A percentile compares a stretch with the other conserved stretches of the same genome.
phyloP scores from a whole-genome alignment of 805 yeast genomes.

The Blastobotrys mokoenaii region DNA sequence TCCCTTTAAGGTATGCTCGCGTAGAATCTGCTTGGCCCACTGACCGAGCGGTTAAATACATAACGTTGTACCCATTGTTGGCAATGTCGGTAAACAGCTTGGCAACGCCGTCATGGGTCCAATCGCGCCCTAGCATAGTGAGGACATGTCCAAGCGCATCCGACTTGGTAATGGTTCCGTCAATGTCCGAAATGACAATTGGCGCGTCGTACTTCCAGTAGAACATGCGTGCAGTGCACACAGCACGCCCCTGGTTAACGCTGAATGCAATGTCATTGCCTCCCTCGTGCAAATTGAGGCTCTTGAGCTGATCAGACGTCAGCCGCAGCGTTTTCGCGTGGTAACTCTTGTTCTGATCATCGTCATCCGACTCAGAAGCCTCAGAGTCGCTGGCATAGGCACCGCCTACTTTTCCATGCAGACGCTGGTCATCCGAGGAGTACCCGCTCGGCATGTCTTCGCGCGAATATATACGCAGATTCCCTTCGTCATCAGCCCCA shows the following conservation, averaged over 20 bases:
- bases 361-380: conserved; percentile 12
- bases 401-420: conserved; percentile 1
- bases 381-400: conserved; percentile 8
- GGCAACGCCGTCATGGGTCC: conserved; percentile 98
- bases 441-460: conserved; percentile 8
- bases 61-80: conserved; percentile 82
- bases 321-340: conserved; percentile 83
- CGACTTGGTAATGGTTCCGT: conserved; percentile 95
- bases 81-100: conserved; percentile 79
- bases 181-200: conserved; percentile 92
- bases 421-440: conserved; percentile 11
- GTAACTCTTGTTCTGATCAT: conserved; percentile 20
- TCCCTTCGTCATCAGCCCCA: conserved; percentile 28
- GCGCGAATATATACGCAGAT: conserved; percentile 23
- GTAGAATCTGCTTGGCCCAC: conserved; percentile 95
- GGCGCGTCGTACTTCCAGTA: conserved; percentile 82
- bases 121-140: conserved; percentile 88
- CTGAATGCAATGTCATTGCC: conserved; percentile 70
- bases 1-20: conserved; percentile 68
- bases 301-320: conserved; percentile 80
- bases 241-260: conserved; percentile 76
- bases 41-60: conserved; percentile 90
- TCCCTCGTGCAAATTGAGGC: conserved; percentile 67
- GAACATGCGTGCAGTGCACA: conserved; percentile 62
- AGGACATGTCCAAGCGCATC: conserved; percentile 96